Evolutionary conservation across 805 yeast genomes (phyloP), one percentile per base, ranked within the genome.

Genomic region (Lipomyces mesembrius): DNA sequence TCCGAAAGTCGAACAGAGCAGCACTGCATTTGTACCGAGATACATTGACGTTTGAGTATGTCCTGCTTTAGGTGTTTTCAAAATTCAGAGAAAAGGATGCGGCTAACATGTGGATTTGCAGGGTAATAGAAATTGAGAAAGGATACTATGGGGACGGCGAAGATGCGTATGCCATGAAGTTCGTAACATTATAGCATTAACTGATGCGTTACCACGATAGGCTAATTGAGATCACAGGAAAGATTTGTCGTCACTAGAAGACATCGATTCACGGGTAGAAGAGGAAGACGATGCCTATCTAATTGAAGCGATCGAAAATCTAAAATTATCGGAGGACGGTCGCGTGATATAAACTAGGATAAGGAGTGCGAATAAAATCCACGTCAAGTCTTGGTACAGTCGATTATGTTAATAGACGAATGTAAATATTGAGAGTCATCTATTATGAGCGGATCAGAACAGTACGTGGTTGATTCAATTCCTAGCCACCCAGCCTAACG

Each of bases 91-190:
- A n/a, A 34, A 6, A 27, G 32, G n/a, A 14, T 37, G 17, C 39
- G 17, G 39, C 60, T 60, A 49, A 58, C 65, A 12, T 46, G 11
- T 22, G 2, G 29, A 9, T 20, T 57, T 55, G 1, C 51, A 71
- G 73, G n/a, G 95, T 91, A 55, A 82, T 89, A 65, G 85, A 88
- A 54, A 87, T 95, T 66, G 97, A 92, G 74, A 88, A 86, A 71
- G 84, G 89, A n/a, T 95, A 95, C 78, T 95, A 95, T 75, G 97
- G 93, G 62, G 98, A 95, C 78, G 97, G 96, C 39, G 99, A 95
- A 79, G 98, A 95, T 79, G 99, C 99, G 17, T 94, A 93, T 77
- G 89, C 95, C 53, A 95, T 95, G 34, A 43, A 53, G 14, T 49
- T 2, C 8, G 34, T 34, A 49, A 51, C 62, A 17, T 22, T 25